Evolutionary conservation across 2,329 filamentous ascomycete species (phyloP).

Genomic region (Xylaria hypoxylon): DNA sequence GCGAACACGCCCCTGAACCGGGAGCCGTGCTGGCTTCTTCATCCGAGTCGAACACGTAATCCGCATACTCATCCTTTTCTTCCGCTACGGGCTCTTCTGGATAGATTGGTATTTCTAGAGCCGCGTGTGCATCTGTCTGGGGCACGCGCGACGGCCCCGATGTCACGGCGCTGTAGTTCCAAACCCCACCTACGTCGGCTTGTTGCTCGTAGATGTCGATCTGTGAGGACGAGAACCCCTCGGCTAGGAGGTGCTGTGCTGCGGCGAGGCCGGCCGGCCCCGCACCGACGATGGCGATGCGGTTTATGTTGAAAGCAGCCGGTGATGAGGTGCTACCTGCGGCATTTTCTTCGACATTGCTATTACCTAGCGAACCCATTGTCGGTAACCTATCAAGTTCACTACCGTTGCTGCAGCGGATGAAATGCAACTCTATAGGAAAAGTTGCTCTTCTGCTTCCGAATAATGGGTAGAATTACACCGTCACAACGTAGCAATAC

Average conservation of each 20-base stretch:
- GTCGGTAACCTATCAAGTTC: background rate
- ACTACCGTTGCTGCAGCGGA: background rate
- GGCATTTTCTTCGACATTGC: conserved; percentile 9
- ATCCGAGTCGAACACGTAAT: conserved; percentile 39
- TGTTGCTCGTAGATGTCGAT: conserved; percentile 89
- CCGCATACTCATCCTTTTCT: conserved; percentile 32
- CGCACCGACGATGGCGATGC: conserved; percentile 83
- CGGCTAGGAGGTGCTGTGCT: conserved; percentile 83
- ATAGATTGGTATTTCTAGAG: conserved; percentile 73
- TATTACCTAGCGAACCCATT: conserved; percentile 41
- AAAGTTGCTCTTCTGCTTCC: background rate
- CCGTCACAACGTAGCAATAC: background rate
- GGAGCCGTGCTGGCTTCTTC: conserved; percentile 39
- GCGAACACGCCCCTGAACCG: conserved; percentile 36
- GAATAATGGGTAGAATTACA: background rate
- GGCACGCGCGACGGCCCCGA: conserved; percentile 67
- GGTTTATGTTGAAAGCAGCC: conserved; percentile 63
- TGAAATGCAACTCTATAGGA: background rate
- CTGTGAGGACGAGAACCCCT: conserved; percentile 68
- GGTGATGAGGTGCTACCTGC: background rate
- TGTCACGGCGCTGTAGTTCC: conserved; percentile 75
- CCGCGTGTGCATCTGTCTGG: conserved; percentile 73
- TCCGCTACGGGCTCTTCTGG: conserved; percentile 41
- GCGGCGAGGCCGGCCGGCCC: conserved; percentile 83
- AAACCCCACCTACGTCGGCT: conserved; percentile 80